Evolutionary conservation across 2,329 filamentous ascomycete species (phyloP).

Genomic region (Phaeoacremonium minimum): DNA sequence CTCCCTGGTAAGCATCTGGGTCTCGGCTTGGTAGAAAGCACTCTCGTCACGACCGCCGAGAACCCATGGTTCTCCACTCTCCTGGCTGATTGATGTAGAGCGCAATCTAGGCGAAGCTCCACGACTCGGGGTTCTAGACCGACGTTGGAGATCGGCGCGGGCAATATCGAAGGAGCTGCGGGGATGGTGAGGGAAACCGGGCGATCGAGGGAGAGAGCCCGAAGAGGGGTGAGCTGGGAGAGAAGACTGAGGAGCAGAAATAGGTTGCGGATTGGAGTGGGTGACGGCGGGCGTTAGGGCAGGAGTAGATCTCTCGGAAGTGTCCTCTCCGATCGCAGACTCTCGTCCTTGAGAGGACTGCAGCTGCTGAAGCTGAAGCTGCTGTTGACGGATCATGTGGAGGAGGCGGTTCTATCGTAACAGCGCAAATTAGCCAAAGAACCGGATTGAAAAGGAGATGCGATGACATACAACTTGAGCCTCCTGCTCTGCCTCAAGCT

Average conservation of each 20-base stretch:
- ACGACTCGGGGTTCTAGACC: slow-evolving; percentile 56
- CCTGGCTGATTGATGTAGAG: slow-evolving; percentile 53
- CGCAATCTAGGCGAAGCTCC: slow-evolving; percentile 53
- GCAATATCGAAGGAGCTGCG: slow-evolving; percentile 57
- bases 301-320: slow-evolving; percentile 38
- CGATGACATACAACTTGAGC: slow-evolving; percentile 60
- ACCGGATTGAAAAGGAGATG: not conserved
- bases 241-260: slow-evolving; percentile 22
- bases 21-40: slow-evolving; percentile 79
- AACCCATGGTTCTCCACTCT: slow-evolving; percentile 53
- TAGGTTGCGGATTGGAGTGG: slow-evolving; percentile 6
- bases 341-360: slow-evolving; percentile 41
- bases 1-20: slow-evolving; percentile 70
- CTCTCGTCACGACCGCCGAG: slow-evolving; percentile 68
- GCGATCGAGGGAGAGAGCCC: slow-evolving; percentile 47
- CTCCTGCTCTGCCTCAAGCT: slow-evolving; percentile 75
- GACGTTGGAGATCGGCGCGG: slow-evolving; percentile 49
- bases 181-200: slow-evolving; percentile 40
- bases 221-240: slow-evolving; percentile 28
- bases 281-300: slow-evolving; percentile 15
- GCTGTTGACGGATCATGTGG: slow-evolving; percentile 72
- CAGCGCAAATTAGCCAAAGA: not conserved
- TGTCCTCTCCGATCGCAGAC: slow-evolving; percentile 26
- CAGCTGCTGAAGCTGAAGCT: slow-evolving; percentile 63
- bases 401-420: slow-evolving; percentile 63